Evolutionary conservation across 495 filamentous ascomycete genomes (phyloP), one percentile per base, ranked within the genome.

Genomic region (Aspergillus cavernicola): DNA sequence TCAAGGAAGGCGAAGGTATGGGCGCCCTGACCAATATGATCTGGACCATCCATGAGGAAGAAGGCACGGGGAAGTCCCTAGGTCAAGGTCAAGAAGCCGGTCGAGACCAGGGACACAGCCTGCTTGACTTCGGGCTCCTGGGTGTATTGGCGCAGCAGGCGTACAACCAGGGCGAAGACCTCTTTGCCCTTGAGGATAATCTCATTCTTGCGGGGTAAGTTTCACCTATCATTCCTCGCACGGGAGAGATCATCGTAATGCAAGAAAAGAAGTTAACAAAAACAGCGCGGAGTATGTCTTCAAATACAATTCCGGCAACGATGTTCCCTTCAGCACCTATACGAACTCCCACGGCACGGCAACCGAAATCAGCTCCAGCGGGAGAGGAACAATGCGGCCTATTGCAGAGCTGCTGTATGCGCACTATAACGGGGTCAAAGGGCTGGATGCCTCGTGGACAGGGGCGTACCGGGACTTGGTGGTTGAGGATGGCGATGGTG

Each of bases 61-160:
- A 51, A 20, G 47, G 53, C 26, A 38, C 12, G 10, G 59, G 54
- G 4, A 63, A 71, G 53, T 28, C 46, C 11, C 28, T 75, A 29
- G 63, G 58, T 0, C 74, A 76, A 52, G 59, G 67, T 8, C 74
- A 77, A 49, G 71, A 77, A 45, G 68, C 68, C 8, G 74, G 74
- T 12, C 53, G 71, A 5, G 74, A 77, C 47, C 74, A 75, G 52
- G 73, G 74, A 10, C 74, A 77, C 53, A 23, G 65, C 4, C 68
- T 65, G 50, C 55, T 77, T 5, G 65, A 68, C 44, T 58, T 73
- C n/a, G 59, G 59, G 8, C 51, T 74, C 11, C 35, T 71, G n/a
- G 73, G 71, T 10, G 58, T 66, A 1, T 52, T 78, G 32, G 72
- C 69, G 15, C 67, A 71, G 55, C 64, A 68, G 55, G 69, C 66